These are phyloP conservation scores for Spathaspora girioi DNA, from an alignment of 805 yeast species.

Conservation along the genomic window DNA sequence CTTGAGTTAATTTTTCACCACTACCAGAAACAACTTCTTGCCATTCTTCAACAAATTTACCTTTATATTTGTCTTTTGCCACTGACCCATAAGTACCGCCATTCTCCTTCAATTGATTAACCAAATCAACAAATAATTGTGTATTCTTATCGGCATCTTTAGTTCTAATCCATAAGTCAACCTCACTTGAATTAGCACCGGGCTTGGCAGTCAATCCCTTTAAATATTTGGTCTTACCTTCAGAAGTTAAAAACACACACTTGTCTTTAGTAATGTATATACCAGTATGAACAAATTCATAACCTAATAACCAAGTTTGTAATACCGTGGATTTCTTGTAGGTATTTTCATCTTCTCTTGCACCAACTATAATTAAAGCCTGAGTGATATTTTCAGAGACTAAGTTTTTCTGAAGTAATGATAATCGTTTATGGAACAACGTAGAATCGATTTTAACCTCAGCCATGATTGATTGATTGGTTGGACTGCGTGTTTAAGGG, in stretches of 20 bases:
- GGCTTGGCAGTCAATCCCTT: conserved; percentile 48
- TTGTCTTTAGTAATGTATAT: conserved; percentile 60
- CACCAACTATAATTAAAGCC: conserved; percentile 69
- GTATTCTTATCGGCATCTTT: conserved; percentile 79
- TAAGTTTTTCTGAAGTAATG: conserved; percentile 34
- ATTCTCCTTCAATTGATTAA: conserved; percentile 41
- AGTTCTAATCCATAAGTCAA: conserved; percentile 66
- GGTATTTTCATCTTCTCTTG: conserved; percentile 83
- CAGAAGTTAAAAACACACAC: conserved; percentile 68
- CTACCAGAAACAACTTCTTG: conserved; percentile 32
- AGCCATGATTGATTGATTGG: conserved; percentile 39
- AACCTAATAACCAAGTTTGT: conserved; percentile 90
- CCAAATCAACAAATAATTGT: conserved; percentile 56
- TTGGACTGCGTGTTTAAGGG: neutral
- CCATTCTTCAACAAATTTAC: conserved; percentile 87
- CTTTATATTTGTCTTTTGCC: conserved; percentile 72
- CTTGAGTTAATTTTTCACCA: conserved; percentile 29
- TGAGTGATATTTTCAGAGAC: conserved; percentile 19
- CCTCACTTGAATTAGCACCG: conserved; percentile 37
- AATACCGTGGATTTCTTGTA: conserved; percentile 82
- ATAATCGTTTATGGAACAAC: conserved; percentile 51
- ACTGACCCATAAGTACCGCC: conserved; percentile 54
- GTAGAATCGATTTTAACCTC: conserved; percentile 55
- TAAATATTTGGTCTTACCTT: conserved; percentile 80
- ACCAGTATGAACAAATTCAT: conserved; percentile 92